Base-by-base conservation (phyloP, 73 alveolate genomes). In the Blepharisma japonicum region DNA sequence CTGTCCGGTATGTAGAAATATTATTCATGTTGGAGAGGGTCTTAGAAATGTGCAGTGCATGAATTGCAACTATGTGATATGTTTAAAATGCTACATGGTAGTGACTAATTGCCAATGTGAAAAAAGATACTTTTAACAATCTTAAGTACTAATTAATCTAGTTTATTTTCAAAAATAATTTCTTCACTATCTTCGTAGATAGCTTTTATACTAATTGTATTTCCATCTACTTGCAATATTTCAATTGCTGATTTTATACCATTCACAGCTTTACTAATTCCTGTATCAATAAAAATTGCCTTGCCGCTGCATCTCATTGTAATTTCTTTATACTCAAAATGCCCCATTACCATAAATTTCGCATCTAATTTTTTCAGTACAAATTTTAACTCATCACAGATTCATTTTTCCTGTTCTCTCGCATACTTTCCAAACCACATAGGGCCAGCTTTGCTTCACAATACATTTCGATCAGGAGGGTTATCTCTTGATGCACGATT, bases 281-380 rank as follows among this genome's bases (percentile, higher is more conserved):
- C 66, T 51, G 66, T 51, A 18, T 51, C 66, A 51, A 51, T 18
- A 51, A 51, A 51, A 18, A 51, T 51, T 51, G 66, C 66, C 66
- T 51, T 51, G 66, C 66, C 66, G 27, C 21, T 51, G 21, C 66
- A 51, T 18, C 66, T 51, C 27, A 18, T 14, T 11, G n/a, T 14
- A 4, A 51, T 51, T 18, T 51, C 27, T 14, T 11, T 11, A 51
- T 18, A 14, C 27, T 14, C 66, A 14, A 18, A 51, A 51, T 51
- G 66, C 21, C 66, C 66, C 66, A 51, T 51, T 4, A 51, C 21
- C 66, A 51, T 51, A 18, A 51, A 51, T 18, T 51, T 51, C 27
- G 27, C 21, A 18, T 51, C 21, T 14, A 51, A 4, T 51, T 14
- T 51, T 51, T 18, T 18, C n/a, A 51, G 66, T 14, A 18, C 21